Evolutionary conservation across 768 basidiomycete genomes (phyloP).

Genomic region (Tricholoma bakamatsutake): DNA sequence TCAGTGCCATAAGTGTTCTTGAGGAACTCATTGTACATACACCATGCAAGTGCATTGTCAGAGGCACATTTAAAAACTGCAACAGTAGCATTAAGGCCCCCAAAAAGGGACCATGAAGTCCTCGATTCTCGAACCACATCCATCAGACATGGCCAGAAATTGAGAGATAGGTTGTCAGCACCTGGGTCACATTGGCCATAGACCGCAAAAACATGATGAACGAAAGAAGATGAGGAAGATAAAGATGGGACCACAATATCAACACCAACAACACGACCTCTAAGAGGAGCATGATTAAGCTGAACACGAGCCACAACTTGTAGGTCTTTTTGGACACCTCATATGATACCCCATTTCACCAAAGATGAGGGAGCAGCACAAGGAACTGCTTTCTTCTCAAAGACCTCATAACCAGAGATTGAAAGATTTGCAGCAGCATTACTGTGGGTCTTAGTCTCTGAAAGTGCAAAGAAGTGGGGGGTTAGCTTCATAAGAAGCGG

Average conservation of each 20-base stretch:
- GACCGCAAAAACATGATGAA: constrained; percentile 9
- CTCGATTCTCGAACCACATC: no score
- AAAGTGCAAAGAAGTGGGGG: constrained; percentile 2
- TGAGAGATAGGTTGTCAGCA: not conserved
- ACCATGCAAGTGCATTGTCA: not conserved
- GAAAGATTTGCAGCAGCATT: not conserved
- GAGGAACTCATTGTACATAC: constrained; percentile 7
- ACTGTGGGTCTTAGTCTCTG: not conserved
- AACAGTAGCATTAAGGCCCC: constrained; percentile 15
- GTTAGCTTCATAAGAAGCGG: not conserved
- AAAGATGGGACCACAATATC: constrained; percentile 9
- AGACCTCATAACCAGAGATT: constrained; percentile 1
- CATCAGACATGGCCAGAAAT: constrained; percentile 6
- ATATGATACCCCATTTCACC: constrained; percentile 7
- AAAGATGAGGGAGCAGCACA: not conserved
- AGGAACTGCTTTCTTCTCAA: constrained; percentile 3
- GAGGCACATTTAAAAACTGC: constrained; percentile 6
- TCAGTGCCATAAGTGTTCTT: constrained; percentile 7
- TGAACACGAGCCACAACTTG: constrained; percentile 2
- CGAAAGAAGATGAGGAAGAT: not conserved
- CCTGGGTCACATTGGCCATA: constrained; percentile 14
- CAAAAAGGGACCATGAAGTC: constrained; percentile 7
- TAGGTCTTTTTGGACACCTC: constrained; percentile 5
- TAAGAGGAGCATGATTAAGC: not conserved
- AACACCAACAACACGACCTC: constrained; percentile 7